Evolutionary conservation across 1,139 yeast species (phyloP), one percentile per base, ranked within the genome.

Genomic region (Petasospora fabianii): DNA sequence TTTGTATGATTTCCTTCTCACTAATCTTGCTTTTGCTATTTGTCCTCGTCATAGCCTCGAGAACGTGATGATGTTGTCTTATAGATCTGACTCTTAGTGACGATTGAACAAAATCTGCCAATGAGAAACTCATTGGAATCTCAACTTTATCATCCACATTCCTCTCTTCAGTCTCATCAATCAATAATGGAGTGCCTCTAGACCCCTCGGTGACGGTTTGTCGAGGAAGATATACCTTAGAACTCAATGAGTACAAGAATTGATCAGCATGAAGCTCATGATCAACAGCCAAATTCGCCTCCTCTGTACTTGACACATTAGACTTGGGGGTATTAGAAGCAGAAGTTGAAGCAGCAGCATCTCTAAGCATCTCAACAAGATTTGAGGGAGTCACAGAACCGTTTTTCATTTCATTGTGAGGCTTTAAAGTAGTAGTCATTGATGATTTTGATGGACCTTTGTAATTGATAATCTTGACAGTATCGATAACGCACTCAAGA

Each of bases 401-500:
- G 11, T 18, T 22, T 16, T 12, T n/a, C 22, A 17, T 31, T 7
- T n/a, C n/a, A n/a, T n/a, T n/a, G n/a, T 6, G 26, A 11, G 26
- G 6, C 11, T 12, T 8, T 22, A 13, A 11, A 6, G 26, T 11
- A 11, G 26, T 22, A 11, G 26, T 10, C 11, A n/a, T n/a, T n/a
- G n/a, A 11, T 13, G 18, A 13, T 24, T 14, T 32, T 20, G 20
- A 22, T 6, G 42, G 42, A 6, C 36, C 39, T n/a, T 30, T 29
- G 34, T 39, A 35, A 10, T 21, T 26, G 28, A 35, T 39, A 36
- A 39, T 35, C 42, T 35, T 39, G 14, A 39, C 42, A 3, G 30
- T 13, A 9, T 39, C 42, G 18, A 39, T 26, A 13, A 30, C 34
- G 13, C 42, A 39, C 14, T 24, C 12, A 13, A 32, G 22, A 2